Base-by-base conservation (phyloP, 257 asterid genomes). In the Ophiorrhiza pumila region DNA sequence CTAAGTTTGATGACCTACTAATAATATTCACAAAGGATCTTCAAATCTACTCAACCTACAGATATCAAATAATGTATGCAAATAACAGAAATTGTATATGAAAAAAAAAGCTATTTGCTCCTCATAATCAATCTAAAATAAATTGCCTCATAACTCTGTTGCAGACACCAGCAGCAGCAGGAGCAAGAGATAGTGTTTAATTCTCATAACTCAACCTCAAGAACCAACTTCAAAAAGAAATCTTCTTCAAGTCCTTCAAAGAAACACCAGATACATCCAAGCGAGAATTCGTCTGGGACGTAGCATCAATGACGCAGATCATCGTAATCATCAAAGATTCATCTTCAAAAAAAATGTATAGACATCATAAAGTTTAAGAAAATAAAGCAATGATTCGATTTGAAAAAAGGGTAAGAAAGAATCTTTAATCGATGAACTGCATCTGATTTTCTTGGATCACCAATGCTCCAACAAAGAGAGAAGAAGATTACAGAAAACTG, bases 21-120 rank as follows among this genome's bases (percentile, higher is more conserved):
- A 50, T 63, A 75, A 67, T 79, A 85, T 87, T 78, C 88, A 85
- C 87, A 84, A 49, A 49, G 73, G 74, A 69, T 82, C 75, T 69
- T 70, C 59, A 75, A 58, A 46, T 68, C 73, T 62, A 78, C n/a
- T 61, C 45, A n/a, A 74, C 80, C 80, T 76, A 80, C 66, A 43
- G 9, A 78, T 74, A 74, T 61, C 74, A 77, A 70, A 73, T 72
- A 69, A 64, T 65, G 68, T 75, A 75, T 59, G 55, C 34, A 75
- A 53, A 70, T 22, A 64, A 69, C 76, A 60, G 42, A 85, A 81
- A 61, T 72, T 83, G 75, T 85, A 75, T 85, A 79, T 71, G 50
- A 32, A 61, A 79, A 37, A 52, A 29, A 65, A 65, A 27, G 34
- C 67, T 31, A 59, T 37, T 7, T 11, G 32, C 79, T 80, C 50